Percentiles rank a stretch among this genome's conserved stretches.
Conservation (phyloP, 306 rosid species). For the Luffa acutangula region DNA sequence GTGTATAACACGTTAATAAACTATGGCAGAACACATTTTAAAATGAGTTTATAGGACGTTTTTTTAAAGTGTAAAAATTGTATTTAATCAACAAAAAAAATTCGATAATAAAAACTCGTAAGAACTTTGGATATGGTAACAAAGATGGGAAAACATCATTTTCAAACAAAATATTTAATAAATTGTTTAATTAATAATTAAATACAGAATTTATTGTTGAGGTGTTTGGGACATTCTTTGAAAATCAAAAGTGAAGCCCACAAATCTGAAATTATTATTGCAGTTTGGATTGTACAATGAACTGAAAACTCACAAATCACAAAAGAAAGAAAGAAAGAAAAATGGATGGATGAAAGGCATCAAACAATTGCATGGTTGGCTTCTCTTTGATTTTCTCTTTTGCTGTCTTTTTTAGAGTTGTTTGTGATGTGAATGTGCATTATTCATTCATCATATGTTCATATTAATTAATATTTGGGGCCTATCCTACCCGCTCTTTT, state of each 20-base stretch:
- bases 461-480: background rate
- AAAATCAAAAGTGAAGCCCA: background rate
- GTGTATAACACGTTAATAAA: too few species aligned
- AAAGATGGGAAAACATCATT: background rate
- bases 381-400: background rate
- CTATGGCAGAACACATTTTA: too few species aligned
- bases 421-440: background rate
- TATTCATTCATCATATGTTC: background rate
- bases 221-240: constrained; percentile 1
- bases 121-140: background rate
- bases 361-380: background rate
- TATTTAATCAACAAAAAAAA: too few species aligned
- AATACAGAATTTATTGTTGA: background rate
- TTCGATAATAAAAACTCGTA: background rate
- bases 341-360: background rate
- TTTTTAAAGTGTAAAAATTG: too few species aligned
- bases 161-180: background rate
- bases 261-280: background rate
- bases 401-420: background rate
- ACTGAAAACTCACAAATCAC: background rate
- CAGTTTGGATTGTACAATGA: background rate
- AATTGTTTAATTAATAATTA: background rate
- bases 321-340: background rate
- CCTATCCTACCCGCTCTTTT: background rate
- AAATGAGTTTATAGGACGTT: too few species aligned